Conservation (phyloP, 306 rosid species). For the Vigna angularis region DNA sequence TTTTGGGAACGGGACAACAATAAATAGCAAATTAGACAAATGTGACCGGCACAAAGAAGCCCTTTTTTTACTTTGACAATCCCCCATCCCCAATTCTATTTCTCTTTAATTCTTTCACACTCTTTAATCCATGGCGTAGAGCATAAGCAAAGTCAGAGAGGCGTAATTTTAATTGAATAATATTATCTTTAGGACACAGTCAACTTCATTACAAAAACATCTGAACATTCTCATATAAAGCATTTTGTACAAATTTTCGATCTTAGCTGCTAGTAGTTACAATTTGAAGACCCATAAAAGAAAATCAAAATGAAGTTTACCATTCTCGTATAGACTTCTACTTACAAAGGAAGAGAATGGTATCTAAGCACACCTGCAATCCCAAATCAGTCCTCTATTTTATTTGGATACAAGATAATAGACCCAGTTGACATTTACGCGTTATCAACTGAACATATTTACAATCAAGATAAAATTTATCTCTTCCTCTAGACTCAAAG, state of each 20-base stretch:
- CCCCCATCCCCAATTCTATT: background rate
- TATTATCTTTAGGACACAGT: background rate
- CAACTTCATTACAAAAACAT: conserved; percentile 2
- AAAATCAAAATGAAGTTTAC: conserved; percentile 39
- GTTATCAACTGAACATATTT: conserved; percentile 50
- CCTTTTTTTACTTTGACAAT: background rate
- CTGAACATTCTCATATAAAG: conserved; percentile 41
- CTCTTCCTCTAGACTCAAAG: conserved; percentile 24
- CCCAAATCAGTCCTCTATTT: conserved; percentile 45
- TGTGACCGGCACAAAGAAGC: background rate
- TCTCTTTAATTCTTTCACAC: too few species aligned
- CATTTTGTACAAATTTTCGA: conserved; percentile 59
- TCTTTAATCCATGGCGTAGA: background rate
- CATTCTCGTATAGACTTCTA: conserved; percentile 44
- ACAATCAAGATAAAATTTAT: conserved; percentile 52
- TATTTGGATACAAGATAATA: conserved; percentile 45
- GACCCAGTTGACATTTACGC: conserved; percentile 51
- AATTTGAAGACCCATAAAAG: conserved; percentile 43
- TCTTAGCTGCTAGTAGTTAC: conserved; percentile 48
- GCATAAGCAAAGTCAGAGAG: conserved; percentile 33
- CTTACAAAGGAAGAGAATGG: conserved; percentile 54
- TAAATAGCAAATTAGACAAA: background rate
- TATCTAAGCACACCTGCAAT: conserved; percentile 39
- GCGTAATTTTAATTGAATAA: too few species aligned
- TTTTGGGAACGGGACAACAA: background rate